Evolutionary conservation across 2,329 filamentous ascomycete genomes (phyloP), one percentile per base, ranked within the genome.

Genomic region (Pestalotiopsis fici): DNA sequence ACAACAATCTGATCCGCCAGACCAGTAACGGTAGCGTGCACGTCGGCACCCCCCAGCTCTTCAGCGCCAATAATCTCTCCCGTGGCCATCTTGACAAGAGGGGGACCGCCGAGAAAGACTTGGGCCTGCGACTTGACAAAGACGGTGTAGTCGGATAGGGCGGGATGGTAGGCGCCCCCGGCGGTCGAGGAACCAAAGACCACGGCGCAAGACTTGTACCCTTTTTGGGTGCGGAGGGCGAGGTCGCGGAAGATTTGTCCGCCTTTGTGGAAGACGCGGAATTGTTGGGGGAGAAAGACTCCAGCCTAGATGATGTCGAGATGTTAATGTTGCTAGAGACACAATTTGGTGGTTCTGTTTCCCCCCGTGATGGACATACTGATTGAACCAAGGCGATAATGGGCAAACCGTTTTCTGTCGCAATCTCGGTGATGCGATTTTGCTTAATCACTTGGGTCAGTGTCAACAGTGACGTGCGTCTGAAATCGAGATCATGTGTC

Each of bases 51-150:
- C 4, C 82, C 82, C 1, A 84, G 73, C 55, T 74, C 75, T 66
- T 83, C 82, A 0, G 82, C 79, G 1, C 73, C 79, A 23, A 81
- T 77, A 0, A 79, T 69, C 63, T 84, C 82, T 2, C 82, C 81
- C 0, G 81, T 84, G 0, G 82, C 82, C 82, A 83, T 83, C 67
- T 83, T 82, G 1, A 83, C 81, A 7, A 83, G 73, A 0, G 82
- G 82, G 0, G 82, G 82, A 0, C 82, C 81, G 6, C 77, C 82
- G 0, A 83, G 74, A 62, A 83, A 84, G 0, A 79, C 81, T 65
- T 83, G 82, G 0, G 80, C 82, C 67, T 84, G 80, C 15, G 78
- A 75, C 55, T 81, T 37, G 0, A 68, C 72, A 56, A 75, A 72
- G 6, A 75, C 83, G 76, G 80, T 82, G 65, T 83, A 82, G 66